Conservation (phyloP, 2,329 filamentous ascomycete genomes). For the Cryphonectria parasitica region DNA sequence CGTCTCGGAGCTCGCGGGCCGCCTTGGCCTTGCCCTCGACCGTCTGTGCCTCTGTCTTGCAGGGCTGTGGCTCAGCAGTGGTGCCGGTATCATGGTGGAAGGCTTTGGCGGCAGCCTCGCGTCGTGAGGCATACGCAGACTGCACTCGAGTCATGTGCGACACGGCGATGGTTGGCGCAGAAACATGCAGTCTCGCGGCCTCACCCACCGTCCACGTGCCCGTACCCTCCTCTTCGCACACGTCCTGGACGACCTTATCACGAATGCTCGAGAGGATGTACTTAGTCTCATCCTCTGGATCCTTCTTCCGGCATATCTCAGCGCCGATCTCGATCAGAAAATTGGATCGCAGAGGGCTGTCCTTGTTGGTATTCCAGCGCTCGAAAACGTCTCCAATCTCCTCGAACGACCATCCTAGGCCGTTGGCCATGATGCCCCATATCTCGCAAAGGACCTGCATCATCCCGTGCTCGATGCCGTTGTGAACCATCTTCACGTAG, state of each 20-base stretch:
- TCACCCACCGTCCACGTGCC: slow-evolving; percentile 68
- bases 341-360: slow-evolving; percentile 60
- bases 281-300: slow-evolving; percentile 39
- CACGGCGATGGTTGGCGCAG: slow-evolving; percentile 65
- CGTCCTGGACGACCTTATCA: slow-evolving; percentile 74
- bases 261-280: slow-evolving; percentile 64
- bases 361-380: slow-evolving; percentile 55
- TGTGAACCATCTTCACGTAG: slow-evolving; percentile 78
- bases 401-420: slow-evolving; percentile 61
- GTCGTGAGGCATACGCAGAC: slow-evolving; percentile 62
- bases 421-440: slow-evolving; percentile 64
- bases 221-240: slow-evolving; percentile 68
- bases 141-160: slow-evolving; percentile 67
- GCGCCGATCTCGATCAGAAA: slow-evolving; percentile 67
- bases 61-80: slow-evolving; percentile 29
- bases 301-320: slow-evolving; percentile 60
- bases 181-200: slow-evolving; percentile 63
- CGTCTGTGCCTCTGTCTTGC: slow-evolving; percentile 33
- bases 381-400: slow-evolving; percentile 64
- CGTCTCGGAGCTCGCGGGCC: slow-evolving; percentile 52
- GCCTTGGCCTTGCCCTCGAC: slow-evolving; percentile 54
- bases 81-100: slow-evolving; percentile 53
- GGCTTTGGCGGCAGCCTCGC: slow-evolving; percentile 55
- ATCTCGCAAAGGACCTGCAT: slow-evolving; percentile 66
- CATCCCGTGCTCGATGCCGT: slow-evolving; percentile 76